Evolutionary conservation across 345 rosid species (phyloP), one percentile per base, ranked within the genome.

Genomic region (Geranium brycei): DNA sequence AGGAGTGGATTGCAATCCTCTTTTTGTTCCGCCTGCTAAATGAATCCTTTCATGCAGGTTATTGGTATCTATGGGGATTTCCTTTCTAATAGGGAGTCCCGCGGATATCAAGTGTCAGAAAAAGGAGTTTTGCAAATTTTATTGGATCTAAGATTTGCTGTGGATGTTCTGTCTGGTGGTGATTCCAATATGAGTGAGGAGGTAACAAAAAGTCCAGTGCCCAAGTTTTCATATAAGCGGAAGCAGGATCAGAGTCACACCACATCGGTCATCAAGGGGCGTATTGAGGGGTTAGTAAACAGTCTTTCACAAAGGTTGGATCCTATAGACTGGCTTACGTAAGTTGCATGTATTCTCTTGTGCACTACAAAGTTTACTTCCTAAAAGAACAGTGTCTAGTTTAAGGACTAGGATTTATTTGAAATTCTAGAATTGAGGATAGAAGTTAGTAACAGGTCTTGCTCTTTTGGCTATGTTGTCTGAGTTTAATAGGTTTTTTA

Each of bases 301-400:
- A 69, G 64, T 62, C 85, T 86, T 66, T 78, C 89, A 14, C 87
- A 87, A 72, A 87, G 86, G 74, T 76, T 93, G 81, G 99, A 93
- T 79, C 96, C 97, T 57, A 93, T 93, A 74, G 99, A 93, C 73
- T 88, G 99, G 99, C 95, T 81, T 51, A 93, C 99, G 97, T 93
- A 83, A 83, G 95, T 69, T 64, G 53, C 47, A 31, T 63, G 30
- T 58, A 53, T 60, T 61, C 67, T 66, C 64, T 32, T 57, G 7
- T 51, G 51, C 15, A 8, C 13, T 59, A 60, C 31, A 57, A 47
- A 47, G 53, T 47, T 47, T 6, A 47, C 53, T 47, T 47, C 5
- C 1, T 35, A 1, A 35, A 7, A 7, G 10, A 35, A 4, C 0
- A 7, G 7, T 35, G 41, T 35, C 41, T 35, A 4, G 41, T 35